Evolutionary conservation across 805 yeast species (phyloP), one percentile per base, ranked within the genome.

Genomic region (Ogataea trehalophila): DNA sequence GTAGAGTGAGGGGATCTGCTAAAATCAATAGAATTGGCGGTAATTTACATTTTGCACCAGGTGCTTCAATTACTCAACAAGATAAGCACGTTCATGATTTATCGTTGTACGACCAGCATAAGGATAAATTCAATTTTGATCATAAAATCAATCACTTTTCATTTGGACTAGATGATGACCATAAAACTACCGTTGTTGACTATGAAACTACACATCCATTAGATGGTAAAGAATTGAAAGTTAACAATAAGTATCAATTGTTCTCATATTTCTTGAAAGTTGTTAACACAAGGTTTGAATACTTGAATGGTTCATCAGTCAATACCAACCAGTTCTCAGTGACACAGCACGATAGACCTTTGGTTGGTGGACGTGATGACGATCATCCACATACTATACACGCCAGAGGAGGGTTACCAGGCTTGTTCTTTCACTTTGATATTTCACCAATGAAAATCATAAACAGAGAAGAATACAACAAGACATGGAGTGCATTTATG

Each of bases 11-110:
- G 52, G 99, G 99, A 31, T 73, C 77, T 20, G 84, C 95, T 6
- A 72, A 79, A 56, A 80, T 94, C 60, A 87, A 87, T 67, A 80
- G 95, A 68, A 85, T 94, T 39, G 83, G 85, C 20, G 99, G 99
- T 42, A 86, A 88, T 60, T 69, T 94, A 53, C 98, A 94, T 70
- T 90, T 94, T 74, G 97, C 97, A 1, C 98, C 99, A 4, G 99
- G 99, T 37, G 81, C 85, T 23, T 81, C 95, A 2, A 75, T 73
- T 58, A 77, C 83, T 37, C 65, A 68, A 48, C 66, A 69, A 9
- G 80, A 79, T 16, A 75, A 76, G 43, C 99, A 94, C 65, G 74
- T 79, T 49, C 99, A 94, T 69, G 99, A 94, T 62, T 67, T 86
- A 46, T 85, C 96, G 7, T 72, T 88, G 45, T 94, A 78, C 68